Percentiles rank a stretch among this genome's conserved stretches.
These are phyloP conservation scores for Polytolypa hystricis DNA, from an alignment of 2,329 filamentous ascomycete genomes.

Conservation along the genomic window DNA sequence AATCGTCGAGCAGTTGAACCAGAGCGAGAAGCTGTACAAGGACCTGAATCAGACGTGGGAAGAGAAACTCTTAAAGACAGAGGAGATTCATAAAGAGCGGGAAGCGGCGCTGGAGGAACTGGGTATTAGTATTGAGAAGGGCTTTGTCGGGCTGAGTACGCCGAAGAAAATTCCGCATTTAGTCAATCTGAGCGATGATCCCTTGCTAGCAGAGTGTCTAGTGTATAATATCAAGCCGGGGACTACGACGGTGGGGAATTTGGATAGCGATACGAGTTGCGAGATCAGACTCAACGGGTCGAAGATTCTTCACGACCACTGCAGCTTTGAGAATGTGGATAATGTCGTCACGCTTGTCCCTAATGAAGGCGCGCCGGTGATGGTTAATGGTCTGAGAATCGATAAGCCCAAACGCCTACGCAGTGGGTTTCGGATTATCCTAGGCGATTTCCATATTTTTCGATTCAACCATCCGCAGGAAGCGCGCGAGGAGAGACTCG, in stretches of 20 bases:
- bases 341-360: constrained; percentile 88
- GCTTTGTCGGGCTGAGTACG: constrained; percentile 86
- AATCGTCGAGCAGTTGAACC: constrained; percentile 89
- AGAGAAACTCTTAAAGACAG: constrained; percentile 86
- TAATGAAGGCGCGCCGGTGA: constrained; percentile 83
- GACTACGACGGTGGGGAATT: constrained; percentile 85
- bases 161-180: constrained; percentile 99
- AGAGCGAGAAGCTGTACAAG: constrained; percentile 90
- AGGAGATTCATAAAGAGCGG: constrained; percentile 94
- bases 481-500: constrained; percentile 80
- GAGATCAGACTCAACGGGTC: constrained; percentile 92
- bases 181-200: constrained; percentile 93
- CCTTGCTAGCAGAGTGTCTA: constrained; percentile 84
- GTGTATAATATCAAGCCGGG: constrained; percentile 98
- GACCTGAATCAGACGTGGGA: constrained; percentile 99
- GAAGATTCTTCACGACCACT: constrained; percentile 85
- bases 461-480: constrained; percentile 97
- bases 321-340: constrained; percentile 85
- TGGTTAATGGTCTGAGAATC: constrained; percentile 92
- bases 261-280: constrained; percentile 69
- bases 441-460: constrained; percentile 95
- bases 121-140: constrained; percentile 97
- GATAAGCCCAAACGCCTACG: constrained; percentile 74
- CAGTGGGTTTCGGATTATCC: constrained; percentile 87
- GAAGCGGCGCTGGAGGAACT: constrained; percentile 91